Base-by-base conservation (phyloP, 192 early-diverging fungal species). In the Endogone sp. region DNA sequence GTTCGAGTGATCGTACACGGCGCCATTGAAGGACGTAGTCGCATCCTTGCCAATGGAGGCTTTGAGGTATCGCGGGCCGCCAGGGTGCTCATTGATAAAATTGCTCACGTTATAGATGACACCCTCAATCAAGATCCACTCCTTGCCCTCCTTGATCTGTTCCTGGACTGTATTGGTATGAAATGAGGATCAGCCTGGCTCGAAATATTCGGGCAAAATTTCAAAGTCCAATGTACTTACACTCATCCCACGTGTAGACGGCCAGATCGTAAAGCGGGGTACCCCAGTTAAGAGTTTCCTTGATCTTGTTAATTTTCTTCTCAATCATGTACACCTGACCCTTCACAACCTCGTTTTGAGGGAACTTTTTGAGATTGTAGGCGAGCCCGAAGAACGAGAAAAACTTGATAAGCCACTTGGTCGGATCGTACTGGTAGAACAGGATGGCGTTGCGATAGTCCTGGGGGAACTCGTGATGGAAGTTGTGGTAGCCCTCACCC, bases 1-100 rank as follows among this genome's bases (percentile, higher is more conserved):
- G 67, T 94, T 96, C 71, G 89, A 86, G 75, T 98, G 96, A 72
- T 91, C 81, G 77, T 98, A 95, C 20, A 96, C 84, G 61, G 91
- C 93, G 23, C 96, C 95, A 67, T 96, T 93, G 82, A 96, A 96
- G 2, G 91, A 82, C 16, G 79, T 83, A 8, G 95, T 94, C 72
- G 90, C 87, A 71, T 98, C 93, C 74, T 91, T 90, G 68, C 96
- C 96, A 30, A 95, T 81, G 28, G 79, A 86, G 64, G 81, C 77
- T 26, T 83, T 80, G 68, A 96, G 78, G 69, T 90, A 88, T 22
- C 84, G 85, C 44, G 77, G 73, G 67, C 94, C 95, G 68, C 95
- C 96, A 11, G 95, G 95, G 73, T 98, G 95, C 56, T 94, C 86
- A 63, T 91, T 82, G 62, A 92, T 85, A 81, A 98, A 98, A 26